Evolutionary conservation across 805 yeast genomes (phyloP).

Genomic region (Naumovozyma baii): DNA sequence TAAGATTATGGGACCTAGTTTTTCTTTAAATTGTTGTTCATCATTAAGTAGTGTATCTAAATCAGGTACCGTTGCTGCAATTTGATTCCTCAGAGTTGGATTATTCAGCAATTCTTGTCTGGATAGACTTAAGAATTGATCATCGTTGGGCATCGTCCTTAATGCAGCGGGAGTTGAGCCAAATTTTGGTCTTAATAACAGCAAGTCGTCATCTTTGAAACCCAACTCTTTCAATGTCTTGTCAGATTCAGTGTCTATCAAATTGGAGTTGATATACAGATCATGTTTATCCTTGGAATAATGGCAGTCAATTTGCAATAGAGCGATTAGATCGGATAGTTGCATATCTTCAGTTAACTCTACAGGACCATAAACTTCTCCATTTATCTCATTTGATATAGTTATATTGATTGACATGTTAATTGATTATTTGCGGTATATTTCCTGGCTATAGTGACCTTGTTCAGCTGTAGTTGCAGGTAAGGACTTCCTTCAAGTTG

Average conservation of each 20-base stretch:
- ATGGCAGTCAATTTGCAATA: constrained; percentile 59
- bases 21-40: constrained; percentile 38
- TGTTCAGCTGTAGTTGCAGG: too few relatives aligned
- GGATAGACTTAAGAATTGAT: constrained; percentile 34
- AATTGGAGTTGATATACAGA: constrained; percentile 39
- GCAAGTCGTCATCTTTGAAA: constrained; percentile 48
- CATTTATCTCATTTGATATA: constrained; percentile 41
- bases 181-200: constrained; percentile 33
- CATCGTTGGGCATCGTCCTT: constrained; percentile 9
- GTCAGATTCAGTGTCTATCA: constrained; percentile 23
- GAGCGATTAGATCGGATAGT: constrained; percentile 60
- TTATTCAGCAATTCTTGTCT: constrained; percentile 41
- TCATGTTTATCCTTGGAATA: constrained; percentile 39
- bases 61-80: constrained; percentile 37
- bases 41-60: constrained; percentile 39
- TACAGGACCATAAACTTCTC: constrained; percentile 37
- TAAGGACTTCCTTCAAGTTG: too few relatives aligned
- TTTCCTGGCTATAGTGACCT: too few relatives aligned
- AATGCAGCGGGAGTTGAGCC: background rate
- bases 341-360: constrained; percentile 61
- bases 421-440: too few relatives aligned
- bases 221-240: constrained; percentile 39
- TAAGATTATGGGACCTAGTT: constrained; percentile 30
- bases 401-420: constrained; percentile 31
- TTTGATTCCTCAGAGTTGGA: constrained; percentile 32